Conservation (phyloP, 352 stramenopile species). For the Thraustochytrium sp. region DNA sequence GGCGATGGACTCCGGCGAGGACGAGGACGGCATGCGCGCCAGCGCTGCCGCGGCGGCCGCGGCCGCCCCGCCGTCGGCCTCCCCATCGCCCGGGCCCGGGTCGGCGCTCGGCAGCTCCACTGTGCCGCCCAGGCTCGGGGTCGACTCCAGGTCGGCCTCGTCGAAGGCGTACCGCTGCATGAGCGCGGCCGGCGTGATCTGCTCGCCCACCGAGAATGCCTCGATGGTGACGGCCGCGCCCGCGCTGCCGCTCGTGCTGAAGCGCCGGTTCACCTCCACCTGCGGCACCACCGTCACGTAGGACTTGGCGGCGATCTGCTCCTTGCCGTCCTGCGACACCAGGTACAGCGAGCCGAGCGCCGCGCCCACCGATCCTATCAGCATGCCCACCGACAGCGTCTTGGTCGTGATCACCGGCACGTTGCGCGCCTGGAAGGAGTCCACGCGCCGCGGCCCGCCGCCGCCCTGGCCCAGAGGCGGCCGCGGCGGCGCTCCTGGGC, state of each 20-base stretch:
- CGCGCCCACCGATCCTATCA: background rate
- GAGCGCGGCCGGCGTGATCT: slow-evolving; percentile 19
- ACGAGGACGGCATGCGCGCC: too few relatives aligned
- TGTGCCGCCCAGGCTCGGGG: background rate
- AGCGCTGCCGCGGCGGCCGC: background rate
- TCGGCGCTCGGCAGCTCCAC: background rate
- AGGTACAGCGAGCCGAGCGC: slow-evolving; percentile 23
- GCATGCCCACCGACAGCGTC: background rate
- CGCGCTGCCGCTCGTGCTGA: slow-evolving; percentile 34
- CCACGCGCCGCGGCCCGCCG: too few relatives aligned
- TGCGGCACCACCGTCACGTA: slow-evolving; percentile 18
- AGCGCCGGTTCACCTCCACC: slow-evolving; percentile 15
- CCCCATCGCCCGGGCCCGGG: background rate
- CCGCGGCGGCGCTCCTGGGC: too few relatives aligned
- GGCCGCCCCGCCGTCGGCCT: background rate
- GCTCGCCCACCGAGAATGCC: slow-evolving; percentile 22
- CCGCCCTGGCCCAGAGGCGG: too few relatives aligned
- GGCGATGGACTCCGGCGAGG: too few relatives aligned
- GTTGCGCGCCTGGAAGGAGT: background rate
- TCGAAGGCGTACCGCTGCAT: slow-evolving; percentile 36
- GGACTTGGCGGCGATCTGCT: background rate
- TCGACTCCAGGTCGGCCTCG: slow-evolving; percentile 4
- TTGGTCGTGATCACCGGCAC: background rate
- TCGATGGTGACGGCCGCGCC: slow-evolving; percentile 32
- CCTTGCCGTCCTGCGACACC: slow-evolving; percentile 29